Evolutionary conservation across 164 flowering plant genomes (phyloP), one percentile per base, ranked within the genome.

Genomic region (Piper longum): DNA sequence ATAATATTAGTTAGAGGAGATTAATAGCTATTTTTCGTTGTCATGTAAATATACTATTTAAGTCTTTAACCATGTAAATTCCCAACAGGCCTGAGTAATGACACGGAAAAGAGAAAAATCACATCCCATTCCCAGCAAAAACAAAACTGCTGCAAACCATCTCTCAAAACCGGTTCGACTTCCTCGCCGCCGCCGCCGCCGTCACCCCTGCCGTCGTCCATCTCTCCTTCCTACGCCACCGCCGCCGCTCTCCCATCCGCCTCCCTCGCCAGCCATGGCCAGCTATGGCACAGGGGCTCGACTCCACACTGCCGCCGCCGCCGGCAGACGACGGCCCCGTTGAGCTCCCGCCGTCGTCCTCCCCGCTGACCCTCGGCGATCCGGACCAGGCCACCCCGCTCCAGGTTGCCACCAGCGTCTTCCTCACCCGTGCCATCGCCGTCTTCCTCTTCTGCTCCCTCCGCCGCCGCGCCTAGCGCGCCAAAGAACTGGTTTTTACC

Each of bases 381-480:
- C 43, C 70, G 4, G 86, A 87, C 64, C 82, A 86, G 63, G 89
- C 99, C 36, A 64, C 96, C 2, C 67, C 84, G 43, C 75, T 93
- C 56, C 97, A 90, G 68, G 77, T 85, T 8, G 79, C 96, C 74
- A 83, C 99, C 67, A 88, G 97, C 63, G 84, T 93, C 26, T 85
- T 93, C 39, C 99, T 93, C 79, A 86, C 96, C 17, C 96, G 99
- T 0, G 83, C 99, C 71, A 83, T 93, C 69, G 62, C 85, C 17
- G 77, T 93, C 67, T 87, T 93, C 76, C 95, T 93, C 77, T 93
- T 93, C 57, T 92, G 99, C 69, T 77, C 96, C 41, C 69, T 89
- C 65, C 80, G 90, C 7, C 96, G 97, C 67, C 82, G 97, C 0
- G 97, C 90, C 3, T 81, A 77, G 67, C 90, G 97, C 5, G 88